These are phyloP conservation scores for Aureobasidium pullulans DNA, from an alignment of 2,329 filamentous ascomycete species.

Conservation along the genomic window DNA sequence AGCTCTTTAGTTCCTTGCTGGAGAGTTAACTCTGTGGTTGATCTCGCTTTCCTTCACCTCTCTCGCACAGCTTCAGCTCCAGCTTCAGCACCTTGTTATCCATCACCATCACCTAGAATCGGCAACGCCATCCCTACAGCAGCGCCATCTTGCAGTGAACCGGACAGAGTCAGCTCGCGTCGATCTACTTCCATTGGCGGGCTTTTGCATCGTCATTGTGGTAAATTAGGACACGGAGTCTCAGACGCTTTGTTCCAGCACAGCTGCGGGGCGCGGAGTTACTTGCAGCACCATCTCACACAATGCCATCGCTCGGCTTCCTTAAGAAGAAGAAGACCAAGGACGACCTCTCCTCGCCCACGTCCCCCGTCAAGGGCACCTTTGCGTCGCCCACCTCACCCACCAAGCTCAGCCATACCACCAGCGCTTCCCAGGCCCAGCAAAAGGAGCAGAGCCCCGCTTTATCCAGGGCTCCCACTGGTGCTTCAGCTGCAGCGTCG, in stretches of 20 bases:
- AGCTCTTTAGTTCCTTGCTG: slow-evolving; percentile 7
- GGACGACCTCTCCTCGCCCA: slow-evolving; percentile 65
- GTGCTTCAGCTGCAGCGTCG: slow-evolving; percentile 19
- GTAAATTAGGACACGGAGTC: slow-evolving; percentile 5
- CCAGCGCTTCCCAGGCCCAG: not conserved
- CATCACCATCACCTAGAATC: not conserved
- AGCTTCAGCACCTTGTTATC: slow-evolving; percentile 1
- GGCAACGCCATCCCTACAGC: not conserved
- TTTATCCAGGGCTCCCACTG: slow-evolving; percentile 17
- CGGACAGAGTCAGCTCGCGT: too few species aligned
- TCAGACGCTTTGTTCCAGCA: slow-evolving; percentile 11
- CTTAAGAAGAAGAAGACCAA: slow-evolving; percentile 99
- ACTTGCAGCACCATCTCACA: slow-evolving; percentile 1
- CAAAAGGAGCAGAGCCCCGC: not conserved
- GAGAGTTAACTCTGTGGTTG: slow-evolving; percentile 7
- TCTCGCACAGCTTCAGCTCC: slow-evolving; percentile 1
- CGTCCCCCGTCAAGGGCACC: slow-evolving; percentile 54
- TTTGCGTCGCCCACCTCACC: slow-evolving; percentile 3
- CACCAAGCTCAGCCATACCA: slow-evolving; percentile 7
- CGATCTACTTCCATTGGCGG: too few species aligned
- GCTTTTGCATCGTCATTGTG: not conserved
- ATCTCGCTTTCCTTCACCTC: slow-evolving; percentile 10
- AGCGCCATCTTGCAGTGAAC: not conserved
- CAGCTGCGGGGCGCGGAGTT: slow-evolving; percentile 12
- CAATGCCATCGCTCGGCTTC: slow-evolving; percentile 91